Conservation (phyloP, 106 monocot genomes). For the Dioscorea dumetorum region DNA sequence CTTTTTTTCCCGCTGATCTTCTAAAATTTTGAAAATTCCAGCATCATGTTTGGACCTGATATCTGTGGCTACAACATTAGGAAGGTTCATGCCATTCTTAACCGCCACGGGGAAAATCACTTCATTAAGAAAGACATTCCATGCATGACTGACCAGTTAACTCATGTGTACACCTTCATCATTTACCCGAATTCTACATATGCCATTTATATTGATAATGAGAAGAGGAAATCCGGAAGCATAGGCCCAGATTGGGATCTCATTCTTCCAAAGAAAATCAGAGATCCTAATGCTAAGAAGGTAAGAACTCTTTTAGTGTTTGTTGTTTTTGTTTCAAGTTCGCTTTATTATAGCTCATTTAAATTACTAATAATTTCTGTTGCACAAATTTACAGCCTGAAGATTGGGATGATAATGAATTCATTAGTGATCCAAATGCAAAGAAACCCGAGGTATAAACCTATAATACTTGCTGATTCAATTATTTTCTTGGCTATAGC, state of each 20-base stretch:
- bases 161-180: constrained; percentile 53
- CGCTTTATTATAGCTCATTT: background rate
- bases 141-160: constrained; percentile 47
- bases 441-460: constrained; percentile 67
- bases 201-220: constrained; percentile 53
- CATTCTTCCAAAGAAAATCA: constrained; percentile 55
- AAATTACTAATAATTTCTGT: background rate
- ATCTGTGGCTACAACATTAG: constrained; percentile 39
- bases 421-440: constrained; percentile 56
- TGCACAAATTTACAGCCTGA: constrained; percentile 34
- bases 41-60: constrained; percentile 59
- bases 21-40: constrained; percentile 1
- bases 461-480: constrained; percentile 15
- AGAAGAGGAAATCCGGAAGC: constrained; percentile 45
- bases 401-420: constrained; percentile 73
- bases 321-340: background rate
- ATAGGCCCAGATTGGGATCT: constrained; percentile 46
- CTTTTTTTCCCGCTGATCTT: no score
- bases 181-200: constrained; percentile 45
- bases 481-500: background rate
- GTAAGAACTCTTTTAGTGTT: constrained; percentile 2
- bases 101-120: constrained; percentile 40
- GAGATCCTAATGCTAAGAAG: constrained; percentile 76
- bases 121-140: constrained; percentile 51
- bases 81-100: constrained; percentile 49